Base-by-base conservation (phyloP, 2,329 filamentous ascomycete genomes). In the Calonectria honghensis region DNA sequence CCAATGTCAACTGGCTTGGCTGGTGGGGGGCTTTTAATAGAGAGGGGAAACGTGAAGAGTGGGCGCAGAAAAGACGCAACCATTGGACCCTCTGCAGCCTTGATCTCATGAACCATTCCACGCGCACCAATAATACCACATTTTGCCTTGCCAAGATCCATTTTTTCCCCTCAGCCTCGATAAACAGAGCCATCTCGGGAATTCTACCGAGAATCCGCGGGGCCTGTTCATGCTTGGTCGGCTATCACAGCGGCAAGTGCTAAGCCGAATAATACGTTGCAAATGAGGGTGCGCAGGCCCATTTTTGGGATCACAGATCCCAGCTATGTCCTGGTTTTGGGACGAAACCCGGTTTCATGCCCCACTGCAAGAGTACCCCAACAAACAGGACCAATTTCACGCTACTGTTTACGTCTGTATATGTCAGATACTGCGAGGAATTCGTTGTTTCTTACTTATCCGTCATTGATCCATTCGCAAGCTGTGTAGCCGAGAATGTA, bases 21-120 rank as follows among this genome's bases (percentile, higher is more conserved):
- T 20, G 35, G 57, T 29, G 57, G 24, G n/a, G n/a, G 45, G 45
- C 10, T 63, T 41, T 63, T 63, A 39, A 41, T 63, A 39, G 27
- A 18, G 57, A 63, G 57, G 57, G 57, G 35, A 63, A 63, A 41
- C 24, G 35, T 9, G 14, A 63, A 20, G 57, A 63, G 57, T 37
- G 57, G 57, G 27, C 57, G 37, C 27, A 31, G 27, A 63, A 27
- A 41, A 14, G 37, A 18, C 35, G 32, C n/a, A 41, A n/a, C 27
- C n/a, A 63, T 63, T 63, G 57, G 57, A 10, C 57, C 35, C 24
- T 18, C n/a, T 16, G 20, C 32, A 61, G 13, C 20, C 35, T 37
- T 39, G n/a, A 27, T 61, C n/a, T 41, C 35, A 37, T 63, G 57
- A 41, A 27, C 14, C 57, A 57, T 57, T n/a, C 29, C 11, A 16